A percentile compares a stretch with the other conserved stretches of the same genome.
Conservation (phyloP, 768 basidiomycete species). For the Leccinum arenicola region DNA sequence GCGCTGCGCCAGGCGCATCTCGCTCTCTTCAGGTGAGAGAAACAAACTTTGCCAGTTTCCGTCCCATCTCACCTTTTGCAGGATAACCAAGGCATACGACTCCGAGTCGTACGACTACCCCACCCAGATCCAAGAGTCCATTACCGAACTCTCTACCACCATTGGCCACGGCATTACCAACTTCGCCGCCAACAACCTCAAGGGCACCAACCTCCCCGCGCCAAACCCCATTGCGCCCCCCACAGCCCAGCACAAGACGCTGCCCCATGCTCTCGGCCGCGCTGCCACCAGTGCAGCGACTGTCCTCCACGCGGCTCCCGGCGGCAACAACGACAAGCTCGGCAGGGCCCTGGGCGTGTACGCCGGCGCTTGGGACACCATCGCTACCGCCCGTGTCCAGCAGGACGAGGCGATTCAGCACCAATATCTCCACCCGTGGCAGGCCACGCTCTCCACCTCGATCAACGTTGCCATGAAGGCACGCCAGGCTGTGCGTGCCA, state of each 20-base stretch:
- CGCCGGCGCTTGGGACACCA: constrained; percentile 80
- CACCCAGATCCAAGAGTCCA: constrained; percentile 79
- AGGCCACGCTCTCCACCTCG: constrained; percentile 78
- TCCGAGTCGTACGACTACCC: constrained; percentile 89
- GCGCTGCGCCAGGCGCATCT: constrained; percentile 80
- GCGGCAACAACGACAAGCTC: constrained; percentile 61
- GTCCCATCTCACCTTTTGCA: constrained; percentile 25
- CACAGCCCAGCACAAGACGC: constrained; percentile 83
- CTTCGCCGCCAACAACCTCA: constrained; percentile 85
- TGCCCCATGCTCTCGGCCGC: constrained; percentile 90
- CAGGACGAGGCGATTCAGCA: constrained; percentile 73
- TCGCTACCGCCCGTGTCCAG: constrained; percentile 70
- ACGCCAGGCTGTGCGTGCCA: constrained; percentile 73
- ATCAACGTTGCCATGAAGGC: constrained; percentile 93
- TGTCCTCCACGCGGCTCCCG: constrained; percentile 42
- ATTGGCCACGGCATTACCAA: constrained; percentile 75
- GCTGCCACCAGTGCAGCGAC: constrained; percentile 64
- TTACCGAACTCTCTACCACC: constrained; percentile 65
- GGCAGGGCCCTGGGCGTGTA: constrained; percentile 78
- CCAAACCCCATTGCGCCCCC: constrained; percentile 57
- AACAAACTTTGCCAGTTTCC: too few species aligned
- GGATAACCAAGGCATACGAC: constrained; percentile 87
- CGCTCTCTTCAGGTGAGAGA: constrained; percentile 67
- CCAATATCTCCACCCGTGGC: constrained; percentile 80
- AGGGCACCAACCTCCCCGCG: constrained; percentile 82